Base-by-base conservation (phyloP, 495 filamentous ascomycete species). In the Lasiosphaeria miniovina region DNA sequence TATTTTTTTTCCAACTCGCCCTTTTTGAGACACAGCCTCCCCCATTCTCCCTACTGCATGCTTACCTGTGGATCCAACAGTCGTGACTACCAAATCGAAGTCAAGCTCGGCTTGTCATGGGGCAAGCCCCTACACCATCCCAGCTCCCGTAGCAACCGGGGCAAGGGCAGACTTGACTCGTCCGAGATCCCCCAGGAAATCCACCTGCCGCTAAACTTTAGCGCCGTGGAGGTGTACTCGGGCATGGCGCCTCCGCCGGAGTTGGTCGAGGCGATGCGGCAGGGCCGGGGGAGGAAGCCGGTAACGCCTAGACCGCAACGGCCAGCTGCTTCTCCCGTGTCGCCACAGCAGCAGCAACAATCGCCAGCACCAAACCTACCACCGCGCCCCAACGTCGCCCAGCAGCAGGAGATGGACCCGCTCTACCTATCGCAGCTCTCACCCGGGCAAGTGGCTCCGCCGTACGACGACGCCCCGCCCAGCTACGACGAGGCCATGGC, bases 401-500 rank as follows among this genome's bases (percentile, higher is more conserved):
- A 32, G 45, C 57, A 33, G 32, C 61, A 41, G 17, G 53, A 24
- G 45, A 40, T 52, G 48, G 76, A 80, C 45, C 65, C 75, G 0
- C 62, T 79, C 9, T 80, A 80, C 58, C 80, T 77, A 9, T 75
- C 78, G 31, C 79, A 82, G 64, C 64, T 82, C 1, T 64, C 33
- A 48, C n/a, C 62, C 36, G 46, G 52, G 12, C 62, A 65, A 35
- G 53, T 32, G 3, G 64, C 78, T 4, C 71, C 71, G 15, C 76
- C 76, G 0, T 72, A 79, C 57, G 86, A 86, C 15, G 89, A 90
- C 12, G 84, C 86, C 10, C 84, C 84, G 32, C 90, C 90, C 35
- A 91, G 88, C 65, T 95, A 95, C 70, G 89, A 94, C 74, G 93
- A 98, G 76, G 90, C 92, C 12, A 90, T 96, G 76, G 90, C 89